These are phyloP conservation scores for Coemansia sp. DNA, from an alignment of 192 early-diverging fungal genomes.

Conservation along the genomic window DNA sequence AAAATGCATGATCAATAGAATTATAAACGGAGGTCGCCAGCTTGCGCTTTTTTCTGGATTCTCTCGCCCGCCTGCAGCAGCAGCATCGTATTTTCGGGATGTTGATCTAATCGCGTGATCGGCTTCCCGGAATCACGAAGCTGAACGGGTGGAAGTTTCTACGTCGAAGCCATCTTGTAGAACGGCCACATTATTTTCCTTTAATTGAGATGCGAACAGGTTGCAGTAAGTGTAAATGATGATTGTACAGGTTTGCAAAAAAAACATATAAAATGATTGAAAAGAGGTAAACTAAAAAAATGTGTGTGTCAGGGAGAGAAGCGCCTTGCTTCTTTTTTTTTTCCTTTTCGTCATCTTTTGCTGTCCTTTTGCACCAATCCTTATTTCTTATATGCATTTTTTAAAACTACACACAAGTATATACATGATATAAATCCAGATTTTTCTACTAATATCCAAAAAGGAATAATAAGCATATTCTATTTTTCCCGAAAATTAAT, in stretches of 20 bases:
- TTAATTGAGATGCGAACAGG: neutral
- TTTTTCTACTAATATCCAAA: neutral
- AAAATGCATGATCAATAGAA: too few species aligned
- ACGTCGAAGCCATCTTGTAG: neutral
- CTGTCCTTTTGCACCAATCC: too few species aligned
- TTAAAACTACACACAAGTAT: neutral
- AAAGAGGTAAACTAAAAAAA: neutral
- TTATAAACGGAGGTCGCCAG: too few species aligned
- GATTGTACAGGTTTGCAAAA: neutral
- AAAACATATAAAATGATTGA: too few species aligned
- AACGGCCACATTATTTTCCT: neutral
- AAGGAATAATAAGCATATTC: neutral
- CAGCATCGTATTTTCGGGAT: too few species aligned
- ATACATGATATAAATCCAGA: neutral
- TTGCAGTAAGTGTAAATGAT: neutral
- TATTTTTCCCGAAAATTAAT: neutral
- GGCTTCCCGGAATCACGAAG: neutral
- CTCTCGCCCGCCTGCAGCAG: too few species aligned
- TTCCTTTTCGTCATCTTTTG: neutral
- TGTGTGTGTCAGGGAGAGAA: neutral
- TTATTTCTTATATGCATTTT: neutral
- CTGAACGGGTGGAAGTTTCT: neutral
- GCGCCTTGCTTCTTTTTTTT: neutral
- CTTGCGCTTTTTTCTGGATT: too few species aligned
- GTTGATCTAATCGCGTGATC: slow-evolving; percentile 1